Percentiles rank a stretch among this genome's conserved stretches.
Conservation (phyloP, 2,329 filamentous ascomycete species). For the Aspergillus floridensis region DNA sequence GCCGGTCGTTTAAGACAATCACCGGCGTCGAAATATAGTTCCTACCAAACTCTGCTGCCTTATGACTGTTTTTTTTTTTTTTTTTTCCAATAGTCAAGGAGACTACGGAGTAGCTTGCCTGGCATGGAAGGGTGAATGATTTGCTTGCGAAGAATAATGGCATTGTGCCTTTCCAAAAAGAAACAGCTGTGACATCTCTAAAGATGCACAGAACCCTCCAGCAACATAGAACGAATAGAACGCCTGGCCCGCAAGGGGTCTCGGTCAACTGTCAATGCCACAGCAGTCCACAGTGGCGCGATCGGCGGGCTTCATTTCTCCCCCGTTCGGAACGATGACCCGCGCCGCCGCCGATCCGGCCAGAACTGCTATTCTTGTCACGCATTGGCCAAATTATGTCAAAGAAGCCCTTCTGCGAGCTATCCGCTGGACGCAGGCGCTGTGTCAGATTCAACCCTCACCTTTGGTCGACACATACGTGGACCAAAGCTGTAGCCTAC, state of each 20-base stretch:
- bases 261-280: background rate
- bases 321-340: background rate
- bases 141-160: too few species aligned
- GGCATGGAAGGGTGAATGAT: too few species aligned
- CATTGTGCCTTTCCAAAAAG: too few species aligned
- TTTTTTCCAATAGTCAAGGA: too few species aligned
- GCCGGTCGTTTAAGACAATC: background rate
- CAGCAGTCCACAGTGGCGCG: background rate
- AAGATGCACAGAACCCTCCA: background rate
- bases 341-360: background rate
- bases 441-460: background rate
- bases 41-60: background rate
- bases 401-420: background rate
- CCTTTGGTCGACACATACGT: background rate
- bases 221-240: background rate
- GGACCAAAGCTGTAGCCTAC: background rate
- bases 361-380: constrained; percentile 3
- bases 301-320: background rate
- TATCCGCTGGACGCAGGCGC: background rate
- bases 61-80: background rate
- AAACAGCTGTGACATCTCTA: too few species aligned
- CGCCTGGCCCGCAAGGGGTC: background rate
- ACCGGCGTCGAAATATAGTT: background rate
- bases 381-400: background rate
- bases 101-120: too few species aligned